Conservation (phyloP, 2,329 filamentous ascomycete genomes). For the Venturiaceae sp. region DNA sequence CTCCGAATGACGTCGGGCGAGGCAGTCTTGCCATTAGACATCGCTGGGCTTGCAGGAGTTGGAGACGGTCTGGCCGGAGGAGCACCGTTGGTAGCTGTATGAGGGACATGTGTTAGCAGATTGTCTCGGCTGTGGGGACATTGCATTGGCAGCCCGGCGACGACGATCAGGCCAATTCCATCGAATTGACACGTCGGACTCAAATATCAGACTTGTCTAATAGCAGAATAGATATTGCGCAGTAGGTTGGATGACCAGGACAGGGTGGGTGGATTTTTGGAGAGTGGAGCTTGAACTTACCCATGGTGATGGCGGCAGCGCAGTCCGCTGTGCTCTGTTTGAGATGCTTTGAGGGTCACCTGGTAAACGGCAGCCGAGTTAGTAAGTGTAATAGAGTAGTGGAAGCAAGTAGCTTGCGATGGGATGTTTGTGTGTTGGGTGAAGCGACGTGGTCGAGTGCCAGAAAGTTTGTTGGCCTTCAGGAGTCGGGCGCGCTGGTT, state of each 20-base stretch:
- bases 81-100: slow-evolving; percentile 36
- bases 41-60: slow-evolving; percentile 28
- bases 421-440: background rate
- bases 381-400: background rate
- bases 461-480: background rate
- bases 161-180: background rate
- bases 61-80: slow-evolving; percentile 37
- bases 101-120: background rate
- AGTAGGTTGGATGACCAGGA: background rate
- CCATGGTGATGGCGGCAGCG: slow-evolving; percentile 1
- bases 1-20: slow-evolving; percentile 46
- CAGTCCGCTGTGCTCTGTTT: background rate
- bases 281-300: background rate
- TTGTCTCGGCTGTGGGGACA: background rate
- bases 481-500: background rate
- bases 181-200: background rate
- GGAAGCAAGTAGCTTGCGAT: no score
- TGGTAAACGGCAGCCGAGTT: background rate
- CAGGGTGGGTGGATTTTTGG: background rate
- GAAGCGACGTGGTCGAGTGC: background rate
- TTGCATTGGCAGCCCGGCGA: background rate
- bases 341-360: background rate
- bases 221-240: background rate
- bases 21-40: slow-evolving; percentile 38
- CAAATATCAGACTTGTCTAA: background rate